Conservation (phyloP, 495 filamentous ascomycete species). For the Sordaria brevicollis region DNA sequence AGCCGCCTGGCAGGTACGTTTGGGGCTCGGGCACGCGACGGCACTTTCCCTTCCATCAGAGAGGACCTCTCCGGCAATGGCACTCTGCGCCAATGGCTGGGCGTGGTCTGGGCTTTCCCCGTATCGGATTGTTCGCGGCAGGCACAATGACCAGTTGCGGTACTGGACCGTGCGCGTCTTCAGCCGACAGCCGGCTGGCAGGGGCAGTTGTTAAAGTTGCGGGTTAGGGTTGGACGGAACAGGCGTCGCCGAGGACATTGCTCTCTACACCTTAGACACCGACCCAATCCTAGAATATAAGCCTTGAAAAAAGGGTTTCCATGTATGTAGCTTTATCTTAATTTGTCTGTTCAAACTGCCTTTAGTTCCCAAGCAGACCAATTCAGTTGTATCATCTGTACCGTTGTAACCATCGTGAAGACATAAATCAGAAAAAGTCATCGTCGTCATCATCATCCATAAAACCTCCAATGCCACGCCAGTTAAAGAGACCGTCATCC, state of each 20-base stretch:
- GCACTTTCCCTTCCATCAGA: neutral
- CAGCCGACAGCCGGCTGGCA: neutral
- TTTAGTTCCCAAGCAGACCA: neutral
- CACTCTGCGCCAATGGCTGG: neutral
- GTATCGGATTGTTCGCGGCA: neutral
- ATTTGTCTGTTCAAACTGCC: neutral
- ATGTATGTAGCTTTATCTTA: neutral
- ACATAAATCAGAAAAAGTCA: neutral
- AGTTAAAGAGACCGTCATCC: neutral
- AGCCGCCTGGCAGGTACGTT: neutral
- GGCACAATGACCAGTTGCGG: neutral
- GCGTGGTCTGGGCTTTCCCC: neutral
- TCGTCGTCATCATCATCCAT: neutral
- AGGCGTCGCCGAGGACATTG: too few relatives aligned
- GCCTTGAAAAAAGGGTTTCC: too few relatives aligned
- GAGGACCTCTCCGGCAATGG: neutral
- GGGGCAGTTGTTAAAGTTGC: neutral
- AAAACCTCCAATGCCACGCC: neutral
- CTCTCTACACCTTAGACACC: too few relatives aligned
- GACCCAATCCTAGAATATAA: too few relatives aligned
- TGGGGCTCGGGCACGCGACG: neutral
- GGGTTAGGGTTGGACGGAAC: neutral
- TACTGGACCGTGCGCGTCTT: neutral
- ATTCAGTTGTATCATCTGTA: neutral
- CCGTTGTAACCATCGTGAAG: too few relatives aligned